phyloP scores from a whole-genome alignment of 352 stramenopile species.

The Phytopythium helicoides region DNA sequence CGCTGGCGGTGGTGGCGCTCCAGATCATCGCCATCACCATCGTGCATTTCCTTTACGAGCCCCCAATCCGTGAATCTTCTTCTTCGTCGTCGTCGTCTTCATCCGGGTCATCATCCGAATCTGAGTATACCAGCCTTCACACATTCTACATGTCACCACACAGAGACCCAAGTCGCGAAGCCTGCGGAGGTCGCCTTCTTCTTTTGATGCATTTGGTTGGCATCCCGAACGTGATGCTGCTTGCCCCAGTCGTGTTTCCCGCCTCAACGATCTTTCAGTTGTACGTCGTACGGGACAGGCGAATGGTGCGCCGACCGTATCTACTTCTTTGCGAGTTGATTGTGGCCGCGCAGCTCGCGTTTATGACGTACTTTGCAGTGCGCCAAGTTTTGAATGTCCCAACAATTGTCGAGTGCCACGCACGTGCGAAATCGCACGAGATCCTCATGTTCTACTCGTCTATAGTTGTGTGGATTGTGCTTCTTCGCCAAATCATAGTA shows the following conservation, averaged over 20 bases:
- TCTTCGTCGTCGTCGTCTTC: too few relatives aligned
- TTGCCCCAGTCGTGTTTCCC: slow-evolving; percentile 57
- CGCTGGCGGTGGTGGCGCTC: slow-evolving; percentile 41
- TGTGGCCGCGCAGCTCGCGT: slow-evolving; percentile 44
- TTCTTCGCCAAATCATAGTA: slow-evolving; percentile 61
- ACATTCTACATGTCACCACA: slow-evolving; percentile 3
- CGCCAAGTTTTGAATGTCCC: slow-evolving; percentile 43
- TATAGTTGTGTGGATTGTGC: slow-evolving; percentile 49
- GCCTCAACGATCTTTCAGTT: slow-evolving; percentile 39
- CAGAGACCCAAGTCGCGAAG: slow-evolving; percentile 4
- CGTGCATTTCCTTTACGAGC: slow-evolving; percentile 26
- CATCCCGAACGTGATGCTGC: slow-evolving; percentile 52
- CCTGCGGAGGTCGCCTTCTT: slow-evolving; percentile 25
- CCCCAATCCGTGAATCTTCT: too few relatives aligned
- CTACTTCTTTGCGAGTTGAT: slow-evolving; percentile 70
- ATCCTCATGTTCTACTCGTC: slow-evolving; percentile 58
- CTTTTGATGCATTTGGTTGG: slow-evolving; percentile 48
- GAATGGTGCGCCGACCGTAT: slow-evolving; percentile 65
- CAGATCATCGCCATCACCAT: slow-evolving; percentile 41
- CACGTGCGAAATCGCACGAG: slow-evolving; percentile 24
- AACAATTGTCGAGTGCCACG: slow-evolving; percentile 44
- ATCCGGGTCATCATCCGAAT: too few relatives aligned
- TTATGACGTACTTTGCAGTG: slow-evolving; percentile 56
- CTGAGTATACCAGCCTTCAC: slow-evolving; percentile 3
- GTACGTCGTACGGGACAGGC: slow-evolving; percentile 46